phyloP scores from a whole-genome alignment of 2,329 filamentous ascomycete genomes.

The Talaromyces sp. region DNA sequence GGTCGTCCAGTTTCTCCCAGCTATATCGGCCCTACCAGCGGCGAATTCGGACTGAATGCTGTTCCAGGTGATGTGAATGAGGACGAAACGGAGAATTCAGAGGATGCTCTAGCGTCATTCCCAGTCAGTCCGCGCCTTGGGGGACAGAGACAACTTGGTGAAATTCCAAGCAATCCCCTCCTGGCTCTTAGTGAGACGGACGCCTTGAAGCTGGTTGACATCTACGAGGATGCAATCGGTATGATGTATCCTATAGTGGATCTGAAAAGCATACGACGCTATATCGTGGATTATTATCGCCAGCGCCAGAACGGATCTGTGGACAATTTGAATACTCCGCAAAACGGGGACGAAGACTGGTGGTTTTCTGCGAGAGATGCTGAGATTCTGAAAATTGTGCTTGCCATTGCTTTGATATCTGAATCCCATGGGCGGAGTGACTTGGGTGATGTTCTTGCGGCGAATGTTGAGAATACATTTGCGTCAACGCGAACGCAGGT shows the following conservation, averaged over 20 bases:
- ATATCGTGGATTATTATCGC: slow-evolving; percentile 7
- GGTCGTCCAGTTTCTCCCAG: slow-evolving; percentile 25
- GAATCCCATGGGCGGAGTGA: slow-evolving; percentile 73
- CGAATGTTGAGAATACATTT: slow-evolving; percentile 31
- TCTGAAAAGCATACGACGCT: slow-evolving; percentile 8
- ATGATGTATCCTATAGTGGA: slow-evolving; percentile 12
- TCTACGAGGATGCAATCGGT: slow-evolving; percentile 11
- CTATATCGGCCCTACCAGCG: slow-evolving; percentile 30
- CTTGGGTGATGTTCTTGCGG: slow-evolving; percentile 29
- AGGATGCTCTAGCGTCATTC: background rate
- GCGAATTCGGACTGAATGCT: slow-evolving; percentile 26
- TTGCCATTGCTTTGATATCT: slow-evolving; percentile 68
- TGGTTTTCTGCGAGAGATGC: slow-evolving; percentile 45
- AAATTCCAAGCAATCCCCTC: slow-evolving; percentile 4
- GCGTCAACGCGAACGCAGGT: slow-evolving; percentile 25
- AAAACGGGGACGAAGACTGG: slow-evolving; percentile 24
- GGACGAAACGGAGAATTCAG: slow-evolving; percentile 8
- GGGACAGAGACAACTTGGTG: background rate
- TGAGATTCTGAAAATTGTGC: slow-evolving; percentile 70
- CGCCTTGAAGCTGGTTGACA: slow-evolving; percentile 6
- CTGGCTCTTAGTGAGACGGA: slow-evolving; percentile 6
- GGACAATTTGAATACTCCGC: background rate
- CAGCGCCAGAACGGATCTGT: background rate
- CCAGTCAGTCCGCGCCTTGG: background rate
- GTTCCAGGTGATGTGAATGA: slow-evolving; percentile 3